These are phyloP conservation scores for Nicotiana tabacum DNA, from an alignment of 257 asterid species.

Conservation along the genomic window DNA sequence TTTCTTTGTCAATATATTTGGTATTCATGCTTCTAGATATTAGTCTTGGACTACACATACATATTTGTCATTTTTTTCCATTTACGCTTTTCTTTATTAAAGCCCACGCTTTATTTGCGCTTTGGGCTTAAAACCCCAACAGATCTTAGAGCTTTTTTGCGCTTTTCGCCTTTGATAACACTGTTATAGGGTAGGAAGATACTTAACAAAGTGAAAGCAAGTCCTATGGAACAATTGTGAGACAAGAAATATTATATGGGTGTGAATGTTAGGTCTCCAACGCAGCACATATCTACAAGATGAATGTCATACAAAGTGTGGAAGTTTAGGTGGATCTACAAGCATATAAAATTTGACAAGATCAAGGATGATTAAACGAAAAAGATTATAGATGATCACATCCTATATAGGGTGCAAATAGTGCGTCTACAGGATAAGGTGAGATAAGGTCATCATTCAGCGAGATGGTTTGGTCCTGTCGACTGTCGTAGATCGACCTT, in stretches of 20 bases:
- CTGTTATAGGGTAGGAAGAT: no score
- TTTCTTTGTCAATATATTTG: no score
- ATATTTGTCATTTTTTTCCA: no score
- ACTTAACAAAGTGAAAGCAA: not conserved
- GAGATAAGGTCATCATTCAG: not conserved
- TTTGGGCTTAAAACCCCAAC: no score
- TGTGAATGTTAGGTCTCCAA: not conserved
- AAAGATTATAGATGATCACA: not conserved
- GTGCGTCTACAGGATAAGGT: not conserved
- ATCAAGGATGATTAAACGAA: not conserved
- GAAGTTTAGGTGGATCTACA: not conserved
- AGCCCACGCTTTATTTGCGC: no score
- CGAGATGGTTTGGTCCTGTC: not conserved
- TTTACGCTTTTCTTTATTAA: no score
- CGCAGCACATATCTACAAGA: not conserved
- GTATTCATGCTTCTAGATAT: no score
- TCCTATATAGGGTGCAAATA: not conserved
- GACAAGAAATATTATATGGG: not conserved
- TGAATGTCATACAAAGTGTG: not conserved
- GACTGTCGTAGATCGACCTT: not conserved
- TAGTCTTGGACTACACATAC: no score
- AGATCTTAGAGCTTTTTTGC: no score
- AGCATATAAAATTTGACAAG: not conserved
- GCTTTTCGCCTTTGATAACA: no score
- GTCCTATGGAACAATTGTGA: not conserved